Evolutionary conservation across 2,329 filamentous ascomycete genomes (phyloP).

Genomic region (Claviceps digitariae): DNA sequence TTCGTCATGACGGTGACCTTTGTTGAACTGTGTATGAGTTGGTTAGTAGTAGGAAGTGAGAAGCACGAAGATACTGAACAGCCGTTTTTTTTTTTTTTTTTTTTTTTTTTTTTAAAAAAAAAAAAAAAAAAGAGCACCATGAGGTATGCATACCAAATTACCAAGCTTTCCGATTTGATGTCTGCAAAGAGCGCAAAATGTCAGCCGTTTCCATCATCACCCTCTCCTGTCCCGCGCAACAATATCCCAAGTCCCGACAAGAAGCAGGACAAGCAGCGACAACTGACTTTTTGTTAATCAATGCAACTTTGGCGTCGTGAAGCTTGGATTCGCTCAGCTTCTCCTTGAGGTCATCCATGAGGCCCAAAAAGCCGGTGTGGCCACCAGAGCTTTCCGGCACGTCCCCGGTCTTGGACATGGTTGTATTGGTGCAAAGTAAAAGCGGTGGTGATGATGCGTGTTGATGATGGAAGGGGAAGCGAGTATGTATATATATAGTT

Average conservation of each 20-base stretch:
- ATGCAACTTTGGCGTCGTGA: conserved; percentile 41
- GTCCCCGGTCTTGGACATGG: conserved; percentile 3
- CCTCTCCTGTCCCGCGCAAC: background rate
- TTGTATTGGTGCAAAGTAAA: background rate
- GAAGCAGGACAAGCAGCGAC: background rate
- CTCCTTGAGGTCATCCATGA: conserved; percentile 32
- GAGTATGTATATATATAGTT: too few relatives aligned
- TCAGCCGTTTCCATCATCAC: background rate
- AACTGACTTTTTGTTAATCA: conserved; percentile 45
- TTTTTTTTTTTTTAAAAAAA: background rate
- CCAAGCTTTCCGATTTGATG: conserved; percentile 49
- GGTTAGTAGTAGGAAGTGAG: background rate
- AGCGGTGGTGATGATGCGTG: background rate
- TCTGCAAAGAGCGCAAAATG: conserved; percentile 6
- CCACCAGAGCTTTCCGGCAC: background rate
- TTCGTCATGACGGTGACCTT: conserved; percentile 86
- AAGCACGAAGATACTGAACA: background rate
- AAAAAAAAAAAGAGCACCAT: background rate
- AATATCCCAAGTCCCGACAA: background rate
- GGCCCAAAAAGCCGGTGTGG: conserved; percentile 17
- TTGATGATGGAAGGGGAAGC: too few relatives aligned
- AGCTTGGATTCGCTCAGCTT: conserved; percentile 41
- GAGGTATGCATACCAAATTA: conserved; percentile 36
- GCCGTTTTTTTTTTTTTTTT: too few relatives aligned
- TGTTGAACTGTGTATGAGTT: conserved; percentile 46